Base-by-base conservation (phyloP, 1,284 basidiomycete genomes). In the Cystobasidium slooffiae region DNA sequence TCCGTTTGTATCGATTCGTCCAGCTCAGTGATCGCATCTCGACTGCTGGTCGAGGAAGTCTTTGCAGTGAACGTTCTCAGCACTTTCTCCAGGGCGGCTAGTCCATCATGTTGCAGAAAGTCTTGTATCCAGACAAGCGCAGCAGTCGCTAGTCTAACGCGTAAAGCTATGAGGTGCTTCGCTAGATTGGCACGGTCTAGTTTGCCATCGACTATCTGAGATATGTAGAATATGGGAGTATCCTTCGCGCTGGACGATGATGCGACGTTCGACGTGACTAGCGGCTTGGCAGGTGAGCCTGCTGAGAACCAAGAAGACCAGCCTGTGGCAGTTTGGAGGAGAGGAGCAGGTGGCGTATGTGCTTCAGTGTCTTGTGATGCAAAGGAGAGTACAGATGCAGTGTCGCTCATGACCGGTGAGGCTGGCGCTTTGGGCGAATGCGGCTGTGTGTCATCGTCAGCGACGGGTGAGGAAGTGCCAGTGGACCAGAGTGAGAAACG, bases 91-190 rank as follows among this genome's bases (percentile, higher is more conserved):
- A 94, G 81, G 0, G 84, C 86, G 59, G 88, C 87, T 72, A 95
- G 83, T 0, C 94, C 94, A 51, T 87, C 87, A 0, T 84, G 82
- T 0, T 78, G 70, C 1, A 94, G 85, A 78, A 96, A 96, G 51
- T 89, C 88, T 76, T 90, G 85, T 58, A 94, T 89, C 88, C 92
- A 95, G 0, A 85, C 84, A 18, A 94, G 78, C 74, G 89, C 90
- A 0, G 90, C 91, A 0, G 92, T 94, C 4, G 92, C 91, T 0
- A 96, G 84, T 78, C 93, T 90, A 0, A 94, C 90, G 2, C 93
- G 88, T n/a, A 97, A 84, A 0, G 90, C 89, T 53, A 94, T 90
- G 0, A 96, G 84, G 78, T 91, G 89, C 80, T 92, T 94, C 75
- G 88, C 86, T 24, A 93, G 85, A 77, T 87, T 88, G 61, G 86